A percentile compares a stretch with the other conserved stretches of the same genome.
These are phyloP conservation scores for Taphrina deformans DNA, from an alignment of 1,139 yeast species.

Conservation along the genomic window DNA sequence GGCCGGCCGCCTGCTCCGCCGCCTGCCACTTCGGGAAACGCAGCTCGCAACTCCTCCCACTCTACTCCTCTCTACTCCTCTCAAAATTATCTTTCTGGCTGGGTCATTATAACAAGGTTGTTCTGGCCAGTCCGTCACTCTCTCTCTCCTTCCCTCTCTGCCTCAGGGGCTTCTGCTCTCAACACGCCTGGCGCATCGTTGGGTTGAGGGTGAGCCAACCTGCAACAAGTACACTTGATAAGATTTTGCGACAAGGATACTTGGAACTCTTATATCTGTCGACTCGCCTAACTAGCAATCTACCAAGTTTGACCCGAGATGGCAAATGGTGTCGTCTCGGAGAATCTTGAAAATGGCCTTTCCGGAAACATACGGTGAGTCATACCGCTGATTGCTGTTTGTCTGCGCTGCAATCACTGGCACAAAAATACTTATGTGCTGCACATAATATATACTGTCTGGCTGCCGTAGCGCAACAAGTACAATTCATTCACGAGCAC, in stretches of 20 bases:
- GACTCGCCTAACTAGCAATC: too few relatives aligned
- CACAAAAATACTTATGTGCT: not conserved
- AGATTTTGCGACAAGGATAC: too few relatives aligned
- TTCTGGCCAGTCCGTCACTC: not conserved
- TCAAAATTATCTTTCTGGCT: not conserved
- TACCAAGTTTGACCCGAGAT: too few relatives aligned
- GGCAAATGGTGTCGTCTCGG: constrained; percentile 7
- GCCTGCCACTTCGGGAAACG: not conserved
- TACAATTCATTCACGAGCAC: not conserved
- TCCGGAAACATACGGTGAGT: not conserved
- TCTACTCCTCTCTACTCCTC: not conserved
- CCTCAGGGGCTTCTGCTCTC: not conserved
- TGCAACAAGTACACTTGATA: too few relatives aligned
- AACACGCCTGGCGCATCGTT: not conserved
- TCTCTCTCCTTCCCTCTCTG: not conserved
- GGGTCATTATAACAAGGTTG: not conserved
- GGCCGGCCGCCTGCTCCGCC: too few relatives aligned
- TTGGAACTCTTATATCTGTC: too few relatives aligned
- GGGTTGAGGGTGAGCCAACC: not conserved
- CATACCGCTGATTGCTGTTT: not conserved
- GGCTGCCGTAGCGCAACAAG: not conserved
- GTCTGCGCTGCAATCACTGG: not conserved
- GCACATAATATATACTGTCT: not conserved
- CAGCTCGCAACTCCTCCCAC: not conserved
- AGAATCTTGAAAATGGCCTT: not conserved